Conservation (phyloP, 163 green algal genomes). For the Chlamydomonas reinhardtii region DNA sequence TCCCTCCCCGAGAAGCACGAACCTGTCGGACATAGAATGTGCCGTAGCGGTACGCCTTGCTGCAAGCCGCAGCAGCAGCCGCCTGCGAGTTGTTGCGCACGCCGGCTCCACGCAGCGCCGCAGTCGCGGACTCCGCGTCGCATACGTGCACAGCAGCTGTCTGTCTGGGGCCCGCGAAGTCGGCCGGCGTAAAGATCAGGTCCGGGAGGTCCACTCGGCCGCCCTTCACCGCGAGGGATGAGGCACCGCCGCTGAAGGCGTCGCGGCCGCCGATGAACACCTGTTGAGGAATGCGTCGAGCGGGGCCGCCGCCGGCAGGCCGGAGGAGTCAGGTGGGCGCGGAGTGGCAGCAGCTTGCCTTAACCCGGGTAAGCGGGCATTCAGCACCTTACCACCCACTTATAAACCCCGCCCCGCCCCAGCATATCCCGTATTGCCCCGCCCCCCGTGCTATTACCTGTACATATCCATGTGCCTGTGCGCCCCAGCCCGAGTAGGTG, state of each 20-base stretch:
- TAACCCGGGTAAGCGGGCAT: no score
- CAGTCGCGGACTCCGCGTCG: neutral
- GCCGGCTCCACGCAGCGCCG: no score
- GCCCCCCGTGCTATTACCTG: no score
- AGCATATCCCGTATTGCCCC: no score
- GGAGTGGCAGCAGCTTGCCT: no score
- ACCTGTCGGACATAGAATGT: constrained; percentile 44
- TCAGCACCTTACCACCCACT: no score
- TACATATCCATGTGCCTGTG: no score
- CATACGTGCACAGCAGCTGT: constrained; percentile 12
- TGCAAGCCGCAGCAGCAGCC: neutral
- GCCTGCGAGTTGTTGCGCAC: neutral
- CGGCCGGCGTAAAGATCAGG: neutral
- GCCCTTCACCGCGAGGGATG: neutral
- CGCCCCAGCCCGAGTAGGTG: no score
- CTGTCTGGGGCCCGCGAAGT: neutral
- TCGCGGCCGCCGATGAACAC: constrained; percentile 28
- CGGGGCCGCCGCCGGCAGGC: no score
- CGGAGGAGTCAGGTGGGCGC: no score
- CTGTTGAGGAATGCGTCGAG: neutral
- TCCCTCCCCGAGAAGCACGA: neutral
- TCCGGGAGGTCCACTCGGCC: constrained; percentile 1
- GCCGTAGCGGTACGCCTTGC: constrained; percentile 17
- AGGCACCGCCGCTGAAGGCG: neutral
- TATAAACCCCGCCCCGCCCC: no score